Conservation (phyloP, 1,284 basidiomycete genomes). For the Tilletia setariae region DNA sequence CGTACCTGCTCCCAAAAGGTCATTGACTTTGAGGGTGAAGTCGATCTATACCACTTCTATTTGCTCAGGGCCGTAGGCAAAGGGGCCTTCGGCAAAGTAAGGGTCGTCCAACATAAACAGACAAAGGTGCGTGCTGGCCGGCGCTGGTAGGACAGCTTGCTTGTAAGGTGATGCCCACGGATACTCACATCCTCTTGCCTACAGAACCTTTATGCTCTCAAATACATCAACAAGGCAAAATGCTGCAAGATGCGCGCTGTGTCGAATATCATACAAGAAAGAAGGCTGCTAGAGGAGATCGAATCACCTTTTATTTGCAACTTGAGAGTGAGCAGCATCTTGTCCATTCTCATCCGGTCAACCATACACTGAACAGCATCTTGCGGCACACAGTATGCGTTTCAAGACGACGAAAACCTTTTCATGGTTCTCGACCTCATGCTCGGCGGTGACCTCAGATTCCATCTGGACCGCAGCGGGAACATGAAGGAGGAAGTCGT, state of each 20-base stretch:
- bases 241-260: conserved; percentile 98
- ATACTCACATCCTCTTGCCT: not conserved
- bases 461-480: conserved; percentile 80
- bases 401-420: conserved; percentile 96
- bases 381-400: conserved; percentile 66
- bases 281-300: conserved; percentile 63
- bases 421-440: conserved; percentile 97
- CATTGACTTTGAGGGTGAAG: conserved; percentile 95
- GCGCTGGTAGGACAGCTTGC: not conserved
- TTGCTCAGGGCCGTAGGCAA: conserved; percentile 91
- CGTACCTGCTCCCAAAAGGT: conserved; percentile 61
- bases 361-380: not conserved
- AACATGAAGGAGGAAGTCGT: conserved; percentile 76
- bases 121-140: conserved; percentile 64
- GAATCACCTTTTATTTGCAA: conserved; percentile 93
- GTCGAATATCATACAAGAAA: conserved; percentile 86
- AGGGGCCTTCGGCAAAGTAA: conserved; percentile 97
- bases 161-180: not conserved
- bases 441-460: conserved; percentile 89
- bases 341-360: not conserved
- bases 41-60: conserved; percentile 95
- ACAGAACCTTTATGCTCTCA: conserved; percentile 75
- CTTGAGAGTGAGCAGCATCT: conserved; percentile 60
- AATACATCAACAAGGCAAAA: conserved; percentile 96
- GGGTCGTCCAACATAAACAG: conserved; percentile 97